phyloP scores from a whole-genome alignment of 2,329 filamentous ascomycete genomes.

The Diaporthe capsici region DNA sequence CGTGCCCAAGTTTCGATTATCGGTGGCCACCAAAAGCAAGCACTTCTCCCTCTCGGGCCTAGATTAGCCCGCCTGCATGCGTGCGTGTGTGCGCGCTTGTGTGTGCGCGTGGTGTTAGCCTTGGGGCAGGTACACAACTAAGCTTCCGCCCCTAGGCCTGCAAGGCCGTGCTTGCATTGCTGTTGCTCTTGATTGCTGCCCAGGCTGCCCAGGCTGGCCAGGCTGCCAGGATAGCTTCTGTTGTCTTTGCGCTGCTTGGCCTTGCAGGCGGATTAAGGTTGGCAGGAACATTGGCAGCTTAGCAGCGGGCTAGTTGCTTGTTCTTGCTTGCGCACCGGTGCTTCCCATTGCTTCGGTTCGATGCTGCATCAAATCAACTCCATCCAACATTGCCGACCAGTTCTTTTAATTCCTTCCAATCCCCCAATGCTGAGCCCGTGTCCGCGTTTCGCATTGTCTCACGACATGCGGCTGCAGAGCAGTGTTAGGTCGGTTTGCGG shows the following conservation, averaged over 20 bases:
- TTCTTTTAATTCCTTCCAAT: background rate
- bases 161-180: background rate
- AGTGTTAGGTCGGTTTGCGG: conserved; percentile 14
- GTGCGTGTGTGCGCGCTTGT: background rate
- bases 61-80: background rate
- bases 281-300: conserved; percentile 8
- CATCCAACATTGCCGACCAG: background rate
- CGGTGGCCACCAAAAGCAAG: background rate
- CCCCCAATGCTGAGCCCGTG: background rate
- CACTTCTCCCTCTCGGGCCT: background rate
- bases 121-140: background rate
- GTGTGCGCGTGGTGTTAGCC: background rate
- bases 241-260: background rate
- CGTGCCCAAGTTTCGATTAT: background rate
- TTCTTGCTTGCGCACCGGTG: background rate
- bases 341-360: background rate
- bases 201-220: background rate
- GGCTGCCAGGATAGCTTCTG: background rate
- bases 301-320: background rate
- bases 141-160: background rate
- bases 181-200: background rate
- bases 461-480: background rate
- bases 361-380: background rate
- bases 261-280: background rate
- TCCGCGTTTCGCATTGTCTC: conserved; percentile 7